These are phyloP conservation scores for Piromyces finnis DNA, from an alignment of 192 early-diverging fungal genomes.

Conservation along the genomic window DNA sequence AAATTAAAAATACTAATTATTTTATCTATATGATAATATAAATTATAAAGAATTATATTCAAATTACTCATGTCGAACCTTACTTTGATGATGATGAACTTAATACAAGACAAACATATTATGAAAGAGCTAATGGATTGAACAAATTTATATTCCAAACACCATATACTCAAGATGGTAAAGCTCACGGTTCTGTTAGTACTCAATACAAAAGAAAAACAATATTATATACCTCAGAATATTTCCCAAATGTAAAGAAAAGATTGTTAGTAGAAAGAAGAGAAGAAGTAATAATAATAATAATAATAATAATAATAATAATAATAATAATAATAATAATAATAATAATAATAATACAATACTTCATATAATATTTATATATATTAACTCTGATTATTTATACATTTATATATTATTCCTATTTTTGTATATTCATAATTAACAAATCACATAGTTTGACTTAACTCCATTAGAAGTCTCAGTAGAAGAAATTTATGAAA, in stretches of 20 bases:
- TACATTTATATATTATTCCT: too few species aligned
- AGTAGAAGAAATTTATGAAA: not conserved
- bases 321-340: too few species aligned
- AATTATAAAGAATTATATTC: not conserved
- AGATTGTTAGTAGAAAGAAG: not conserved
- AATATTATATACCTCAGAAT: not conserved
- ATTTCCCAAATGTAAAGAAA: not conserved
- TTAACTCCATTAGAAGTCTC: not conserved
- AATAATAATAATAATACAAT: too few species aligned
- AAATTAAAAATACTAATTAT: too few species aligned
- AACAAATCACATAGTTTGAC: not conserved
- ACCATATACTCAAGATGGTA: not conserved
- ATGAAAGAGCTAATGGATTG: not conserved
- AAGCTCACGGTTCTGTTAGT: not conserved
- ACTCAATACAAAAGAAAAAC: slow-evolving; percentile 1
- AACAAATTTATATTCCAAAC: not conserved
- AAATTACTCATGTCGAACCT: slow-evolving; percentile 1
- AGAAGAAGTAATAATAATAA: too few species aligned
- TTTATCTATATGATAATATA: too few species aligned
- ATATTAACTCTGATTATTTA: too few species aligned
- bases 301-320: too few species aligned
- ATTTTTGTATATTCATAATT: too few species aligned
- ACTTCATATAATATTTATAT: too few species aligned
- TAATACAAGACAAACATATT: not conserved
- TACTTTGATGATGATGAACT: not conserved